A percentile compares a stretch with the other conserved stretches of the same genome.
phyloP scores from a whole-genome alignment of 2,329 filamentous ascomycete species.

The Phaeosphaeriaceae sp. region DNA sequence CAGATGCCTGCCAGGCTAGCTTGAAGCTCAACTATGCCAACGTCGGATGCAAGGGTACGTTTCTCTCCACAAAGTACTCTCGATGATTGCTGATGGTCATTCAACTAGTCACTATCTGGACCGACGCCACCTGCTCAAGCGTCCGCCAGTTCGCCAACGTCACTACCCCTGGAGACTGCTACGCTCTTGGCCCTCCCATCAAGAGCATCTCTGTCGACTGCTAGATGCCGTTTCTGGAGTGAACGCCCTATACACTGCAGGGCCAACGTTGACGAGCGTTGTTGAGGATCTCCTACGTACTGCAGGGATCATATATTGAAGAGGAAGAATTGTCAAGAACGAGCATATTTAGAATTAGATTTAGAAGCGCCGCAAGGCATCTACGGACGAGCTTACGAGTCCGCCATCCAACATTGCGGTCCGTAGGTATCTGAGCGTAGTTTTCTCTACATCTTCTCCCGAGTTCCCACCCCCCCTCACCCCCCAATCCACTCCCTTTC shows the following conservation, averaged over 20 bases:
- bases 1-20: constrained; percentile 12
- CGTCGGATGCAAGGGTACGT: constrained; percentile 17
- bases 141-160: constrained; percentile 10
- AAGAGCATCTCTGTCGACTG: constrained; percentile 13
- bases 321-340: background rate
- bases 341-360: background rate
- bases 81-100: background rate
- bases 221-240: constrained; percentile 6
- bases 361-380: constrained; percentile 7
- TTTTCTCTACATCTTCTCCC: constrained; percentile 1
- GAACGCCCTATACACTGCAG: background rate
- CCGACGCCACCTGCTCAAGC: constrained; percentile 8
- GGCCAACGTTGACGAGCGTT: background rate
- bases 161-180: constrained; percentile 7
- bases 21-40: constrained; percentile 18
- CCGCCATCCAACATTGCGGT: constrained; percentile 8
- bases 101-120: constrained; percentile 14
- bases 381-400: background rate
- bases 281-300: background rate
- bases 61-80: background rate
- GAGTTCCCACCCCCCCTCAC: background rate
- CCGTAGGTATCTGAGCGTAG: background rate
- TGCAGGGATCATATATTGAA: background rate
- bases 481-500: background rate
- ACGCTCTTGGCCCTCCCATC: constrained; percentile 13